These are phyloP conservation scores for Zizania latifolia DNA, from an alignment of 176 grass and related monocot species.

Conservation along the genomic window DNA sequence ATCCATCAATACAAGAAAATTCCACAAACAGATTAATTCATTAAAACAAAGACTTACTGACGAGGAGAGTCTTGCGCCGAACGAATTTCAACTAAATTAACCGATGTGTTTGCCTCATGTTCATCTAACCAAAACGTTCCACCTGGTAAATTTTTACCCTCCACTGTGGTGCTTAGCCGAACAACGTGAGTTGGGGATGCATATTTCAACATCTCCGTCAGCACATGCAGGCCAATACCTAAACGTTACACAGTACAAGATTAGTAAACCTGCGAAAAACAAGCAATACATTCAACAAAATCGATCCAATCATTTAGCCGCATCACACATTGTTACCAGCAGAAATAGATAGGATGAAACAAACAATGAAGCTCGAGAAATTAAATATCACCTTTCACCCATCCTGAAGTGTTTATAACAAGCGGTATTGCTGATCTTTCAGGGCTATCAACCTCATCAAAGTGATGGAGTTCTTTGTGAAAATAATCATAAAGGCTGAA, in stretches of 20 bases:
- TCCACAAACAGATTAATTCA: background rate
- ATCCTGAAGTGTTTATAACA: conserved; percentile 86
- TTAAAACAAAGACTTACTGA: conserved; percentile 37
- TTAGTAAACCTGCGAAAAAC: background rate
- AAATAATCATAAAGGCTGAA: conserved; percentile 67
- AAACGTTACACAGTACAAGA: background rate
- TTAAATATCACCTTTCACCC: conserved; percentile 62
- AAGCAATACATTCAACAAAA: background rate
- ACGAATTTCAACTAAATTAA: conserved; percentile 55
- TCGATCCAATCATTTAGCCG: background rate
- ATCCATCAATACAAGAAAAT: background rate
- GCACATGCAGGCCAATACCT: conserved; percentile 64
- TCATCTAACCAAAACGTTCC: conserved; percentile 56
- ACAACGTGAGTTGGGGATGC: conserved; percentile 61
- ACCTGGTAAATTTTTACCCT: conserved; percentile 64
- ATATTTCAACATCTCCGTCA: conserved; percentile 50
- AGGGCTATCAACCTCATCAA: conserved; percentile 16
- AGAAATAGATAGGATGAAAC: background rate
- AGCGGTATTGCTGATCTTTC: conserved; percentile 42
- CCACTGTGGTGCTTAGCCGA: conserved; percentile 27
- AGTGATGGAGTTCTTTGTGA: conserved; percentile 34
- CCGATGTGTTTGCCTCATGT: conserved; percentile 15
- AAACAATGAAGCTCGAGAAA: background rate
- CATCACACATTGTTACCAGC: background rate
- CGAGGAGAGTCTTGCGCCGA: conserved; percentile 31